phyloP scores from a whole-genome alignment of 257 asterid species.

The Anisodus acutangulus region DNA sequence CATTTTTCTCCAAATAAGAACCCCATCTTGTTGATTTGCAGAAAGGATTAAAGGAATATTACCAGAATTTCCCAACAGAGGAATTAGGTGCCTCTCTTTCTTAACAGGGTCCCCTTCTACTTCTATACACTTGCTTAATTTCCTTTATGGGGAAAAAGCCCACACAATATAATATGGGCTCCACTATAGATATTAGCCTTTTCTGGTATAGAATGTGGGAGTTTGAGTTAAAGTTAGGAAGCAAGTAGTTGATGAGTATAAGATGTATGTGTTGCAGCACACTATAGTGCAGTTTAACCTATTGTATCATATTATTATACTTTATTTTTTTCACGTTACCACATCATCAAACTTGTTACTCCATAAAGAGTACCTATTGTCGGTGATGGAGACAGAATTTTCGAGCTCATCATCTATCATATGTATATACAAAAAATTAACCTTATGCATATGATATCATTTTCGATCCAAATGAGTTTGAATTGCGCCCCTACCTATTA shows the following conservation, averaged over 20 bases:
- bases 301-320: not conserved
- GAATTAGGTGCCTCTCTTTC: conserved; percentile 30
- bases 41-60: conserved; percentile 20
- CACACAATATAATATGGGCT: not conserved
- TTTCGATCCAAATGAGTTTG: not conserved
- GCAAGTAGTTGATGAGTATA: not conserved
- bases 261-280: not conserved
- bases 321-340: no score
- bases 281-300: not conserved
- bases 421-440: not conserved
- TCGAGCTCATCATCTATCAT: not conserved
- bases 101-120: not conserved
- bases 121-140: not conserved
- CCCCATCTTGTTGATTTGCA: not conserved
- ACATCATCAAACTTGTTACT: no score
- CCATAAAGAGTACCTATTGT: not conserved
- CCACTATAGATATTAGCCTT: not conserved
- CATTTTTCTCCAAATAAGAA: not conserved
- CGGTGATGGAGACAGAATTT: not conserved
- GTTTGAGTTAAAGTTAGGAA: not conserved
- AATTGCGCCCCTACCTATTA: not conserved
- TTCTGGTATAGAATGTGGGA: not conserved
- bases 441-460: not conserved
- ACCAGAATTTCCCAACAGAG: conserved; percentile 13
- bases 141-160: not conserved